Conservation (phyloP, 2,329 filamentous ascomycete species). For the Fusarium oxysporum region DNA sequence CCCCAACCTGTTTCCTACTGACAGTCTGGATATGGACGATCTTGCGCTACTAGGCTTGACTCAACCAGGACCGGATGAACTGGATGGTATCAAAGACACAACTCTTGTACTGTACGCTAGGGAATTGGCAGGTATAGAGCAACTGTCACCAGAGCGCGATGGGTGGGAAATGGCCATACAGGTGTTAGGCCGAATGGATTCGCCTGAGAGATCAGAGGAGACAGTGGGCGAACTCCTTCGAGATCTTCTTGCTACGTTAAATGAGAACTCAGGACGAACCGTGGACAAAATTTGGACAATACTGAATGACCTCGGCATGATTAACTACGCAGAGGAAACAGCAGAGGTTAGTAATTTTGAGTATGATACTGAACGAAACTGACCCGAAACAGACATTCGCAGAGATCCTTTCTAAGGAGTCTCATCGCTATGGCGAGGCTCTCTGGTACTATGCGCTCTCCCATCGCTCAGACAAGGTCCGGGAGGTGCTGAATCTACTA, state of each 20-base stretch:
- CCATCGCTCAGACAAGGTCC: slow-evolving; percentile 81
- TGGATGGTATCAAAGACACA: slow-evolving; percentile 80
- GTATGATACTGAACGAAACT: slow-evolving; percentile 27
- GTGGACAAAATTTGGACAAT: slow-evolving; percentile 86
- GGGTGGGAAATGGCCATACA: slow-evolving; percentile 93
- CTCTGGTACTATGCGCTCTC: slow-evolving; percentile 92
- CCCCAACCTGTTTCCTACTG: slow-evolving; percentile 64
- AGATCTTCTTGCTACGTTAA: slow-evolving; percentile 70
- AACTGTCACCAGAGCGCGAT: slow-evolving; percentile 64
- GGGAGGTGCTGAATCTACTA: slow-evolving; percentile 85
- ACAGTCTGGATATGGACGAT: slow-evolving; percentile 83
- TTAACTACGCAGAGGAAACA: slow-evolving; percentile 80
- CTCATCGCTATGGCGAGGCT: slow-evolving; percentile 84
- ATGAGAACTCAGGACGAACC: slow-evolving; percentile 74
- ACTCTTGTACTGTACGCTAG: slow-evolving; percentile 82
- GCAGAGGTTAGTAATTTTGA: slow-evolving; percentile 73
- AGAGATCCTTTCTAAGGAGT: slow-evolving; percentile 77
- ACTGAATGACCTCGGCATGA: slow-evolving; percentile 81
- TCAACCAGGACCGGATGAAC: slow-evolving; percentile 66
- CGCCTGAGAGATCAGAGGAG: slow-evolving; percentile 75
- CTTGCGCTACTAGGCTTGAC: slow-evolving; percentile 82
- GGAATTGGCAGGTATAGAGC: slow-evolving; percentile 68
- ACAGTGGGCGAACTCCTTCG: slow-evolving; percentile 79
- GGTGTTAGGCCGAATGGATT: slow-evolving; percentile 83
- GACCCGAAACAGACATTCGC: slow-evolving; percentile 76